phyloP scores from a whole-genome alignment of 805 yeast species.

The Komagataella phaffii region DNA sequence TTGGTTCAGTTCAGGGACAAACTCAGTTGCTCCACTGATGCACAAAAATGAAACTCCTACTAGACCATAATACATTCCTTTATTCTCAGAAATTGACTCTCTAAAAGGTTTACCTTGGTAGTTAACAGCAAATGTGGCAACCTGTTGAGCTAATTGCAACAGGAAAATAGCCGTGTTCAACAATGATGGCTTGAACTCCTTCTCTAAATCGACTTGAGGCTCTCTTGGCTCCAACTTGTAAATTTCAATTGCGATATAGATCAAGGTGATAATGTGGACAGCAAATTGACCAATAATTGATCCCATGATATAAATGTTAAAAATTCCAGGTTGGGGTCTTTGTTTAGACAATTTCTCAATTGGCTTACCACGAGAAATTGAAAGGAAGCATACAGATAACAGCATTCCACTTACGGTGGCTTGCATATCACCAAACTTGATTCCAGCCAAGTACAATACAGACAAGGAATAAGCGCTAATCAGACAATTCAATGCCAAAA shows the following conservation, averaged over 20 bases:
- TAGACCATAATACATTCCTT: conserved; percentile 94
- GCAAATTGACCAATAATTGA: conserved; percentile 95
- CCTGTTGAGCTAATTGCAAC: conserved; percentile 90
- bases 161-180: conserved; percentile 93
- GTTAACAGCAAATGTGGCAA: conserved; percentile 94
- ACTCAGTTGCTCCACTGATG: conserved; percentile 84
- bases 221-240: conserved; percentile 87
- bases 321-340: conserved; percentile 96
- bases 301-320: conserved; percentile 93
- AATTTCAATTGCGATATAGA: conserved; percentile 74
- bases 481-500: conserved; percentile 90
- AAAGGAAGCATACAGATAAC: conserved; percentile 86
- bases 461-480: conserved; percentile 93
- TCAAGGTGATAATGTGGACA: conserved; percentile 69
- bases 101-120: conserved; percentile 96
- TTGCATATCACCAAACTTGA: conserved; percentile 95
- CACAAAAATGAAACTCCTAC: conserved; percentile 85
- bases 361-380: conserved; percentile 90
- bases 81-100: conserved; percentile 79
- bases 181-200: conserved; percentile 76
- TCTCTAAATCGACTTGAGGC: conserved; percentile 81
- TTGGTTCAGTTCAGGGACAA: conserved; percentile 87
- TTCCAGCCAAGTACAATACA: conserved; percentile 91
- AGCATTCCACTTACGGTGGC: conserved; percentile 93
- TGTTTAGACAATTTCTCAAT: conserved; percentile 78